Evolutionary conservation across 2,329 filamentous ascomycete genomes (phyloP), one percentile per base, ranked within the genome.

Genomic region (Colletotrichum chrysophilum): DNA sequence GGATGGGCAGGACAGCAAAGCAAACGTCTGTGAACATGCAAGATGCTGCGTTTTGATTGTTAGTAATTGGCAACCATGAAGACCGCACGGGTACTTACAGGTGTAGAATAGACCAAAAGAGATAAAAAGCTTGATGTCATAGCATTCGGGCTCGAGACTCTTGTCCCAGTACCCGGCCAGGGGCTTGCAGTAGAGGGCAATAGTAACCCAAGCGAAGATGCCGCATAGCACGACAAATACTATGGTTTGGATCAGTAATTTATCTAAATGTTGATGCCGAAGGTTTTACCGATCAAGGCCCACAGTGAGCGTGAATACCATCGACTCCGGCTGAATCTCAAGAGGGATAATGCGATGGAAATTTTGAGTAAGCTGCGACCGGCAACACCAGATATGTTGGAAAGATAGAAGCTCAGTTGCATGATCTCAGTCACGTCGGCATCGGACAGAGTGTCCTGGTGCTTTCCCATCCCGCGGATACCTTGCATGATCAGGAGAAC

Each of bases 1-100:
- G 83, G 4, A 86, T 80, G 2, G 86, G 86, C 26, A 87, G 79
- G 4, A 84, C 82, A 1, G 85, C 86, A 56, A 87, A 85, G 18
- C 83, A 78, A 13, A 86, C 80, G 66, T 87, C 86, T 24, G 85
- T 87, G 10, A 83, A 80, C 43, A 87, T 86, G 73, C 86, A 86
- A 79, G 85, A 82, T 9, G 78, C 83, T 81, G 73, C 77, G 70
- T 66, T 26, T 24, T 14, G 30, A 48, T n/a, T 32, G 26, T 66
- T 21, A 43, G 62, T 38, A 32, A n/a, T n/a, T 0, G 7, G 36
- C 36, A 18, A 38, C 0, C 7, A 18, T 38, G 14, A 38, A 38
- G 14, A 38, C 16, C 36, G 36, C 4, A 38, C 36, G 36, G 14
- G 4, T 5, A 24, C 32, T 38, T 18, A 24, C 62, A 34, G 12